phyloP scores from a whole-genome alignment of 148 eudicot genomes.

The Dysphania ambrosioides region DNA sequence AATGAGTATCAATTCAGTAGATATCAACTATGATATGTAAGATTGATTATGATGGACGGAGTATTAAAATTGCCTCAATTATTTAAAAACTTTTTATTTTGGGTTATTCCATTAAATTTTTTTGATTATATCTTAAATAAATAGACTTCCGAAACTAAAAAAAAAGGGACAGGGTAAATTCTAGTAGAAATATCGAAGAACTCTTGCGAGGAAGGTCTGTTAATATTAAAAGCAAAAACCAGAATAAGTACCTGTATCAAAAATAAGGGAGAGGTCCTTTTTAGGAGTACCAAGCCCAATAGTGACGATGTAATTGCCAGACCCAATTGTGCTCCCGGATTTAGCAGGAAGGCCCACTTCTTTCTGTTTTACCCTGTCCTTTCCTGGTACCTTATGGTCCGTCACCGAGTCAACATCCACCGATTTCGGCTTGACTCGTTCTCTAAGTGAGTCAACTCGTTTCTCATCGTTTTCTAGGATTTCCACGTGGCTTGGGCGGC shows the following conservation, averaged over 20 bases:
- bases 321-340: constrained; percentile 52
- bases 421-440: constrained; percentile 27
- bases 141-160: no score
- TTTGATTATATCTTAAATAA: no score
- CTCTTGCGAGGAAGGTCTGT: no score
- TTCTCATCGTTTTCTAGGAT: constrained; percentile 49
- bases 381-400: not conserved
- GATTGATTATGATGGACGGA: no score
- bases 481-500: constrained; percentile 29
- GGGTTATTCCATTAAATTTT: no score
- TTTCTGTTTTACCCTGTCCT: constrained; percentile 4
- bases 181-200: no score
- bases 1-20: no score
- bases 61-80: no score
- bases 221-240: no score
- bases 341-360: constrained; percentile 45
- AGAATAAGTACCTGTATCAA: constrained; percentile 48
- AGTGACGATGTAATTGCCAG: constrained; percentile 58
- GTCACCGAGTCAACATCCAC: not conserved
- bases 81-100: no score
- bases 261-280: constrained; percentile 54
- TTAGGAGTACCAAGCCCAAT: constrained; percentile 64
- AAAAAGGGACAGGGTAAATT: no score
- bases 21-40: no score
- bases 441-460: constrained; percentile 57